A percentile compares a stretch with the other conserved stretches of the same genome.
Evolutionary conservation across 2,329 filamentous ascomycete species (phyloP).

Genomic region (Chrysoporthe cubensis): DNA sequence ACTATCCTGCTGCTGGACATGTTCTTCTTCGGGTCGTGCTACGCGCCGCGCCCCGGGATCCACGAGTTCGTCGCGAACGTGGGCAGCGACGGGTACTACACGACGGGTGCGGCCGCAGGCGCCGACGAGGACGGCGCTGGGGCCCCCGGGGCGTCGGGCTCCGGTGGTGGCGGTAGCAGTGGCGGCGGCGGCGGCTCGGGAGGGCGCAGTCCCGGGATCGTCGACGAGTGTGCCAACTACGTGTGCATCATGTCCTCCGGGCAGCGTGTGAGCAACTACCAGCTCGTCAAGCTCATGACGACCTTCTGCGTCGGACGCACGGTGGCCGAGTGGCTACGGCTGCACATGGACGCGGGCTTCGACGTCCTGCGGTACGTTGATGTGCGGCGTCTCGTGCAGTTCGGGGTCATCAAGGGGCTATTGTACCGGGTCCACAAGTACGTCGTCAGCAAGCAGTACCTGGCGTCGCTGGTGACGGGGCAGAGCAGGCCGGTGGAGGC

Average conservation of each 20-base stretch:
- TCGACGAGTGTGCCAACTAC: slow-evolving; percentile 87
- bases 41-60: slow-evolving; percentile 79
- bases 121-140: slow-evolving; percentile 15
- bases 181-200: background rate
- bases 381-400: slow-evolving; percentile 88
- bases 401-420: slow-evolving; percentile 93
- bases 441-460: slow-evolving; percentile 70
- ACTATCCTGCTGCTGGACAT: slow-evolving; percentile 89
- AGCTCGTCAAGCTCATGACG: slow-evolving; percentile 82
- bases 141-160: slow-evolving; percentile 58
- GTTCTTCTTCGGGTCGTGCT: slow-evolving; percentile 92
- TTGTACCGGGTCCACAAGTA: slow-evolving; percentile 94
- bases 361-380: slow-evolving; percentile 77
- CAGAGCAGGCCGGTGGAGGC: slow-evolving; percentile 44
- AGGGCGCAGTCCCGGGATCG: slow-evolving; percentile 36
- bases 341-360: slow-evolving; percentile 68
- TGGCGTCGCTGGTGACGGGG: slow-evolving; percentile 59
- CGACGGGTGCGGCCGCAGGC: slow-evolving; percentile 12
- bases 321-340: slow-evolving; percentile 84
- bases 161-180: background rate
- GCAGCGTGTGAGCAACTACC: slow-evolving; percentile 56
- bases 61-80: slow-evolving; percentile 75
- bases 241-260: slow-evolving; percentile 57
- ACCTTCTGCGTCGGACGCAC: slow-evolving; percentile 81
- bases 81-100: slow-evolving; percentile 28